Base-by-base conservation (phyloP, 768 basidiomycete species). In the Xerocomus spinulosus region DNA sequence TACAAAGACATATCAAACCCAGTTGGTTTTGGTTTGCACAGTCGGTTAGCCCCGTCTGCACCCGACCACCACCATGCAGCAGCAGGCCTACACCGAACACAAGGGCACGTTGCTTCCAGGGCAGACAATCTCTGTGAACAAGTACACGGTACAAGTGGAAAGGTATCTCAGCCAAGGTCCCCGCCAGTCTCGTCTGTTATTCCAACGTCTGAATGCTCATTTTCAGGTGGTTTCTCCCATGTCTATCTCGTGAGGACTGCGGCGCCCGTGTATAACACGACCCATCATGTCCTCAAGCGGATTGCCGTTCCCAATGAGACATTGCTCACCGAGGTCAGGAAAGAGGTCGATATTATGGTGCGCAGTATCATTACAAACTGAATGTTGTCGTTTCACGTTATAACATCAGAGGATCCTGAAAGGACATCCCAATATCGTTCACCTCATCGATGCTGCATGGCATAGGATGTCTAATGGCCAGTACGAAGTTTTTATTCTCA, bases 281-380 rank as follows among this genome's bases (percentile, higher is more conserved):
- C 87, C 18, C 88, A 87, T 58, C 96, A 99, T 77, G 96, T 98
- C 57, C 81, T 99, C 54, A 99, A 99, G 69, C 82, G 94, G 39
- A 93, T 99, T 51, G 93, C 90, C 18, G 93, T 97, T 37, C 78
- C 89, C 21, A 90, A 85, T 64, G 91, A 97, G 64, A 72, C 78
- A 29, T 90, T 94, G 78, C 80, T 98, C 47, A 79, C 83, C 12
- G 94, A 96, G 59, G 95, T 98, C 35, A 88, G 91, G 76, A 92
- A 87, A 70, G 96, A 99, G 69, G 96, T 99, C 37, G 93, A 98
- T 61, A 90, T 98, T 55, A 99, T 99, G 96, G 96, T 97, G 61
- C 59, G 78, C 54, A 54, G 35, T 51, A 45, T 44, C 52, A 33
- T 42, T 49, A 33, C 5, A 34, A 50, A 23, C 38, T 46, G 15